phyloP scores from a whole-genome alignment of 768 basidiomycete genomes.

The Cystobasidium tubakii region DNA sequence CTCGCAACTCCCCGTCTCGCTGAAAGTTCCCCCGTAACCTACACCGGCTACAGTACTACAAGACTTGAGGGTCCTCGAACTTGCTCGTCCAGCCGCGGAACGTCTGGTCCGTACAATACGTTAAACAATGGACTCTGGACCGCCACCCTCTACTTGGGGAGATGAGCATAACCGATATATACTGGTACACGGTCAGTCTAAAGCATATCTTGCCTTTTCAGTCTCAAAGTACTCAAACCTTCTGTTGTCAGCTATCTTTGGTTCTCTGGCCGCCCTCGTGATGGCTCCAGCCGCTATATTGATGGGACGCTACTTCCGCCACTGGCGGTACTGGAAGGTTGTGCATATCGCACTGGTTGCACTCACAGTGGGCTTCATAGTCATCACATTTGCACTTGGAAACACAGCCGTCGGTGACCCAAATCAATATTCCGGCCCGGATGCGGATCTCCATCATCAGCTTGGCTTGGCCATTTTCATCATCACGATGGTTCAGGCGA shows the following conservation, averaged over 20 bases:
- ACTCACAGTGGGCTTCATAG: slow-evolving; percentile 12
- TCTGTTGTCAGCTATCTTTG: background rate
- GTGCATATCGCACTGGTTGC: slow-evolving; percentile 10
- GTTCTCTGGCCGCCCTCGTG: slow-evolving; percentile 5
- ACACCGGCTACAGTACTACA: no score
- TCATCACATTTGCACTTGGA: slow-evolving; percentile 29
- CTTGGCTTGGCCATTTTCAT: slow-evolving; percentile 23
- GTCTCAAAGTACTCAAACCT: no score
- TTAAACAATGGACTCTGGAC: background rate
- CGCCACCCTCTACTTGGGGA: background rate
- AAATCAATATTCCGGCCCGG: slow-evolving; percentile 1
- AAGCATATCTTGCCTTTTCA: background rate
- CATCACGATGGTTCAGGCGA: background rate
- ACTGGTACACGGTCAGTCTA: background rate
- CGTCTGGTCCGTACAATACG: no score
- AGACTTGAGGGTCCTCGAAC: background rate
- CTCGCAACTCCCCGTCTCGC: no score
- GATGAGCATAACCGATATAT: background rate
- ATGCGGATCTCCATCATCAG: slow-evolving; percentile 16
- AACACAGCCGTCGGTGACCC: slow-evolving; percentile 28
- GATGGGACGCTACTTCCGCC: slow-evolving; percentile 9
- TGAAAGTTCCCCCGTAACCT: no score
- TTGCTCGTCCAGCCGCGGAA: no score
- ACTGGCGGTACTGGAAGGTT: slow-evolving; percentile 19
- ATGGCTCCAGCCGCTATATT: slow-evolving; percentile 9